Evolutionary conservation across 2,329 filamentous ascomycete species (phyloP), one percentile per base, ranked within the genome.

Genomic region (Zymoseptoria brevis): DNA sequence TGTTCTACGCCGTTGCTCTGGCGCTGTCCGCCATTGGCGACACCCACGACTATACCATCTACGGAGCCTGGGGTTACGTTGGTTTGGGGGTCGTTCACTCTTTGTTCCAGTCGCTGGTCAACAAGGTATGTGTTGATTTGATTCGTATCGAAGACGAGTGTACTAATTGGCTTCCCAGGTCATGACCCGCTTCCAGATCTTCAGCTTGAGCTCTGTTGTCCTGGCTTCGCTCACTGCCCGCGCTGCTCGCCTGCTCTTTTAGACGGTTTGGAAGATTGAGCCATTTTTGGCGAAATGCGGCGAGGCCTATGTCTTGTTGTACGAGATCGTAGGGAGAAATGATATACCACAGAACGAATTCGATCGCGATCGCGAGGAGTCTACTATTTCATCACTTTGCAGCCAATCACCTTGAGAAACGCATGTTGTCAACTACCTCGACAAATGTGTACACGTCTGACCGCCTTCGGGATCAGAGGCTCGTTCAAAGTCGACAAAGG

Each of bases 31-130:
- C 72, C 21, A 53, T 64, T 13, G 65, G 63, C 6, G 59, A 57
- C 9, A 56, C 53, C 9, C 59, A 62, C 60, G 67, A 45, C 62
- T 66, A 52, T 59, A 72, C 75, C 52, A 57, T 69, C 0, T 54
- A 64, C 6, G 66, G 75, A 19, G 74, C 74, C 2, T 77, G 75
- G 75, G 59, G 57, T 0, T 77, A 77, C 62, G 72, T 75, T 3
- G 74, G 70, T 1, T 22, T 72, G 4, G 66, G 75, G 6, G 59
- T 75, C 8, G 50, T 69, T 57, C 75, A 77, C 61, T 74, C 69
- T 52, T 49, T 76, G 19, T 68, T 75, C 13, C 74, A 76, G 19
- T 60, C 60, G 2, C 66, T 68, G 8, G 67, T 60, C 1, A 76
- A 76, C 58, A 64, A 64, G 19, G 64, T 75, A 41, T 41, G 35